Base-by-base conservation (phyloP, 257 asterid species). In the Solanum chmielewskii region DNA sequence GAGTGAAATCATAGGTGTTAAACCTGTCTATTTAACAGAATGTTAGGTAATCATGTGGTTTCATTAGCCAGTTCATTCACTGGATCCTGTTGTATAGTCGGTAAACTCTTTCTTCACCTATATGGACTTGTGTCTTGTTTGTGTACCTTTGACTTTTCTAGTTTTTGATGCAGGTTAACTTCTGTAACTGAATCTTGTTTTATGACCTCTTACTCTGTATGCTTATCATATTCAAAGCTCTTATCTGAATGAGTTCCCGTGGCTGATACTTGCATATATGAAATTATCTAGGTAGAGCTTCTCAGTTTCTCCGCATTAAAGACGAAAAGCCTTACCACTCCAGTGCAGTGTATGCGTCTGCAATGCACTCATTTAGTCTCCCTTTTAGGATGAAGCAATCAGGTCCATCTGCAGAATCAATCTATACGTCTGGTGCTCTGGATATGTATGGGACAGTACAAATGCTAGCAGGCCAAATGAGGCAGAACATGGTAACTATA, bases 341-440 rank as follows among this genome's bases (percentile, higher is more conserved):
- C 21, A 95, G 98, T 89, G 98, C 99, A 80, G 91, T 97, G 90
- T 95, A 97, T 91, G 98, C 99, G 35, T 93, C 99, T 87, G 98
- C 98, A 39, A 88, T 97, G 82, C 98, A 95, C 91, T 94, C 99
- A 76, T 89, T 94, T 89, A 92, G 94, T 88, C 98, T 97, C 85
- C 99, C 99, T 86, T 94, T 94, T 89, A 90, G 96, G 91, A 94
- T 97, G 95, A 93, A 92, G 88, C 97, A 91, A 77, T 92, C 87
- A 44, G 94, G 97, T 56, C 98, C 98, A 78, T 91, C 92, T 91
- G 88, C 94, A 27, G 94, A 94, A 84, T 84, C 86, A 6, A 87
- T 87, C 87, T 64, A 86, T 88, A 89, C 94, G 21, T 92, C 91
- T 86, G 98, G 99, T 90, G 96, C 95, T n/a, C 52, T 92, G 71